A percentile compares a stretch with the other conserved stretches of the same genome.
These are phyloP conservation scores for Xylaria sp. DNA, from an alignment of 2,329 filamentous ascomycete genomes.

Conservation along the genomic window DNA sequence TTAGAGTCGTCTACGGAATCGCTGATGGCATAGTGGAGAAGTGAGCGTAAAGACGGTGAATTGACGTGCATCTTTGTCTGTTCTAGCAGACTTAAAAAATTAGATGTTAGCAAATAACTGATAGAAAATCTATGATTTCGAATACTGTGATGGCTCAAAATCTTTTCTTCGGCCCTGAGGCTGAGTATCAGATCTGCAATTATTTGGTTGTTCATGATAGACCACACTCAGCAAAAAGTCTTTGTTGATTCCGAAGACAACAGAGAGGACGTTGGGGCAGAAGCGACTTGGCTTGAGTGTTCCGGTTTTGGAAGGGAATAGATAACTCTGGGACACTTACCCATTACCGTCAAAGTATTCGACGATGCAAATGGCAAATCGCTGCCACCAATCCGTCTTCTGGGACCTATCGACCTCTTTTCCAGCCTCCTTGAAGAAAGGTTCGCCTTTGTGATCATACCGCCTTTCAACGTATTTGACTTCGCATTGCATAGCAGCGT, in stretches of 20 bases:
- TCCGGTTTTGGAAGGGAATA: not conserved
- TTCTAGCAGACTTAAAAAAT: slow-evolving; percentile 20
- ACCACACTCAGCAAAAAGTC: too few species aligned
- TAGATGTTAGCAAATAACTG: not conserved
- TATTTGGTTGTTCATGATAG: too few species aligned
- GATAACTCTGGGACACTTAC: not conserved
- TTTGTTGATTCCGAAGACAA: too few species aligned
- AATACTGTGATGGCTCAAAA: not conserved
- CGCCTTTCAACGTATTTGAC: slow-evolving; percentile 45
- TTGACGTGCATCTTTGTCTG: slow-evolving; percentile 46
- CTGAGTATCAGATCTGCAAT: too few species aligned
- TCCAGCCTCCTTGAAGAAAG: slow-evolving; percentile 40
- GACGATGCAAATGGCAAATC: slow-evolving; percentile 48
- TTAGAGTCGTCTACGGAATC: slow-evolving; percentile 38
- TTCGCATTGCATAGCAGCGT: slow-evolving; percentile 45
- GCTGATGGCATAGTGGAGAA: slow-evolving; percentile 45
- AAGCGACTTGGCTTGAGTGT: not conserved
- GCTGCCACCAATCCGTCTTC: slow-evolving; percentile 46
- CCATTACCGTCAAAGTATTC: not conserved
- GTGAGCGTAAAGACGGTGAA: slow-evolving; percentile 43
- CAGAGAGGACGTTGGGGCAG: too few species aligned
- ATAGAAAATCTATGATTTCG: not conserved
- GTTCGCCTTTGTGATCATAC: slow-evolving; percentile 44
- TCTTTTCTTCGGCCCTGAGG: too few species aligned
- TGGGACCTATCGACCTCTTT: slow-evolving; percentile 30